Evolutionary conservation across 2,329 filamentous ascomycete genomes (phyloP).

Genomic region (Diaporthe velutina): DNA sequence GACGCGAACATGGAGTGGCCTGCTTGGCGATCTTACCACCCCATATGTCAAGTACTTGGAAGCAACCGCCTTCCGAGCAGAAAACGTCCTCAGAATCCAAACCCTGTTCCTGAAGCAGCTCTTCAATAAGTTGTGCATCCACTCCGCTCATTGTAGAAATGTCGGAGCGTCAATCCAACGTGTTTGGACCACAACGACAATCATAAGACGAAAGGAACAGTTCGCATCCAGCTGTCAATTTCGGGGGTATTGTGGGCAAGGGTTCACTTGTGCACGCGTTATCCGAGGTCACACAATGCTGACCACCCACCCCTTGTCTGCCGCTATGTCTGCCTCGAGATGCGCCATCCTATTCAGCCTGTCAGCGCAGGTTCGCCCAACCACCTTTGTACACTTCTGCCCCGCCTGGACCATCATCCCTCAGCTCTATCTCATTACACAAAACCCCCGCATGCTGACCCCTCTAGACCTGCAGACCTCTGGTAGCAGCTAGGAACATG

Average conservation of each 20-base stretch:
- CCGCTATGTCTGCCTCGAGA: neutral
- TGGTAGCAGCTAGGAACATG: neutral
- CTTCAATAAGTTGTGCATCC: neutral
- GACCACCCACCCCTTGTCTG: slow-evolving; percentile 12
- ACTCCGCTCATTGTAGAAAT: neutral
- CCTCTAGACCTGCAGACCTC: neutral
- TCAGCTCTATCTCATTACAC: no score
- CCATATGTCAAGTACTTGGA: slow-evolving; percentile 28
- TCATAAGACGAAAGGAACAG: neutral
- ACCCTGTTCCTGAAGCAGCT: slow-evolving; percentile 17
- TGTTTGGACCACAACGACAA: neutral
- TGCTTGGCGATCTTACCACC: neutral
- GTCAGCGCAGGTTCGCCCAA: neutral
- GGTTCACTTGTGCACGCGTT: neutral
- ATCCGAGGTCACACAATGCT: neutral
- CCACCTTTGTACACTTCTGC: slow-evolving; percentile 12
- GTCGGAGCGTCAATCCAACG: neutral
- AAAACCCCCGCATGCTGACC: neutral
- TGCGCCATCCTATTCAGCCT: neutral
- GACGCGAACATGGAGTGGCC: neutral
- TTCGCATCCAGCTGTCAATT: neutral
- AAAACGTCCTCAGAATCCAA: slow-evolving; percentile 28
- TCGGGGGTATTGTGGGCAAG: neutral
- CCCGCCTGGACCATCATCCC: neutral
- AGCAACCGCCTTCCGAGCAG: slow-evolving; percentile 10